Base-by-base conservation (phyloP, 1,139 yeast species). In the Pneumocystis oryctolagi region DNA sequence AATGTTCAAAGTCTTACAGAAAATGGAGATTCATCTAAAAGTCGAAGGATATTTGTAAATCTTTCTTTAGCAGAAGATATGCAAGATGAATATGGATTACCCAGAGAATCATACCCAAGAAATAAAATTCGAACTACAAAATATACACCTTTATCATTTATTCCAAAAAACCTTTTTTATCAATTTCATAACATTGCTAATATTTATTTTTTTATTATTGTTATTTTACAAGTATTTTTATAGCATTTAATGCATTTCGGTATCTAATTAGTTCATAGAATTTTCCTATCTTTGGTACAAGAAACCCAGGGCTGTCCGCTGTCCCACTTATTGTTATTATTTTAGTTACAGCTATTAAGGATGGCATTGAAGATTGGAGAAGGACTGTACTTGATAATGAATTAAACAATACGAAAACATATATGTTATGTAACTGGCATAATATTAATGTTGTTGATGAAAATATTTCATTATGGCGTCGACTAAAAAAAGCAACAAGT, bases 121-220 rank as follows among this genome's bases (percentile, higher is more conserved):
- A 92, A 92, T 76, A 92, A 92, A 74, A 89, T 92, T 70, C 84
- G 97, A 76, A 90, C 98, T 1, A 89, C 98, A 3, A 90, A 89
- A 74, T 92, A 92, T 74, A 90, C 97, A 9, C 96, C 97, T 5
- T 72, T 92, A 61, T 78, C 94, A 5, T 92, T 92, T 70, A 71
- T 92, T 59, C 97, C 97, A 16, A 89, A 89, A 74, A 90, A 92
- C 73, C 73, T 92, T 60, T 73, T 78, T 64, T 80, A 79, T 68
- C 97, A 92, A 75, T 90, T 92, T 73, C 83, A 82, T 66, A 92
- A 90, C 72, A 84, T 90, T 68, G 98, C 98, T 62, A 92, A 92
- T 74, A 76, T 85, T 61, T 92, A 89, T 77, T 92, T 92, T 79
- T 77, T 92, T 72, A 75, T 87, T 60, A 77, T 89, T 75, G 87